A percentile compares a stretch with the other conserved stretches of the same genome.
These are phyloP conservation scores for Ogataea dorogensis DNA, from an alignment of 805 yeast species.

Conservation along the genomic window DNA sequence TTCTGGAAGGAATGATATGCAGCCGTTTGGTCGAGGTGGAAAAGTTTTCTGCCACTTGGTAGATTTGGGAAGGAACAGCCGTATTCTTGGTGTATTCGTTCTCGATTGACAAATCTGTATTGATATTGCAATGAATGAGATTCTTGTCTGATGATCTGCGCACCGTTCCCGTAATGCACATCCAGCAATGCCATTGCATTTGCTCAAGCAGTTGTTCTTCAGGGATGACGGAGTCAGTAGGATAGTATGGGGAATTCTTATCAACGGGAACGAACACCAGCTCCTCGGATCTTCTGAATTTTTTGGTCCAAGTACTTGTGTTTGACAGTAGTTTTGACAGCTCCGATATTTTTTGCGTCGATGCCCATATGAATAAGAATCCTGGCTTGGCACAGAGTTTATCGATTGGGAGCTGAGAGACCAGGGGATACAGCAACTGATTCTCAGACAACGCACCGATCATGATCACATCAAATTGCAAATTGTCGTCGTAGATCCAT, in stretches of 20 bases:
- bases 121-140: conserved; percentile 87
- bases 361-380: conserved; percentile 83
- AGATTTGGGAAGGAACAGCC: conserved; percentile 72
- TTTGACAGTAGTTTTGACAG: conserved; percentile 47
- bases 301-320: conserved; percentile 44
- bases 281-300: conserved; percentile 87
- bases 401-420: conserved; percentile 67
- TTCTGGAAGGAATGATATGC: conserved; percentile 76
- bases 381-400: conserved; percentile 82
- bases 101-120: conserved; percentile 83
- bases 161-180: conserved; percentile 95
- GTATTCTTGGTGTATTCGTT: conserved; percentile 38
- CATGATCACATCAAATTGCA: conserved; percentile 88
- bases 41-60: conserved; percentile 84
- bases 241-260: conserved; percentile 62
- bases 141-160: conserved; percentile 81
- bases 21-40: conserved; percentile 77
- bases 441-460: conserved; percentile 81
- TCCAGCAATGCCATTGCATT: conserved; percentile 96
- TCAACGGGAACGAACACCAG: conserved; percentile 77
- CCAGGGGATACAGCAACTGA: conserved; percentile 60
- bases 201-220: conserved; percentile 57
- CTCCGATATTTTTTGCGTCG: conserved; percentile 67
- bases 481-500: conserved; percentile 58
- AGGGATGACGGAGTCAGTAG: conserved; percentile 45